These are phyloP conservation scores for Macroventuria anomochaeta DNA, from an alignment of 2,329 filamentous ascomycete genomes.

Conservation along the genomic window DNA sequence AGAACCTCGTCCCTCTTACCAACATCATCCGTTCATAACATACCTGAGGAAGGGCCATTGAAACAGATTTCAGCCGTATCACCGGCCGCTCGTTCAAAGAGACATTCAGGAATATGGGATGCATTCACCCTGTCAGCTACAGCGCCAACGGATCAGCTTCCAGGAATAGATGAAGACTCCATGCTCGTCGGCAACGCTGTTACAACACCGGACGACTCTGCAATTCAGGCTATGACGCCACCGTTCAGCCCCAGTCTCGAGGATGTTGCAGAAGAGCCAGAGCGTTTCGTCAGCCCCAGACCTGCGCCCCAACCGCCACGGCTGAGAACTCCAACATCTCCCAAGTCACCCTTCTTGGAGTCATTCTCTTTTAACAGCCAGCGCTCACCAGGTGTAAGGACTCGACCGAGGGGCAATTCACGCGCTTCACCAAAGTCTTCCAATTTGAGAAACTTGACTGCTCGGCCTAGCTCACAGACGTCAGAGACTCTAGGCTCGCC, in stretches of 20 bases:
- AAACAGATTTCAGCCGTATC: background rate
- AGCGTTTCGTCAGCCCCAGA: conserved; percentile 43
- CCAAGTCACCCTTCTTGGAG: conserved; percentile 37
- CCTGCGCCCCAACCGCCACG: conserved; percentile 42
- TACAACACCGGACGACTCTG: conserved; percentile 52
- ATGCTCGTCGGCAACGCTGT: conserved; percentile 49
- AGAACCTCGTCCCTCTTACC: conserved; percentile 47
- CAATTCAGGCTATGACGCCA: conserved; percentile 48
- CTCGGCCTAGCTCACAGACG: conserved; percentile 49
- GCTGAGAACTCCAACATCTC: conserved; percentile 30
- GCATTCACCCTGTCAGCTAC: conserved; percentile 31
- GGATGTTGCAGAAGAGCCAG: conserved; percentile 48
- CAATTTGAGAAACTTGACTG: conserved; percentile 27
- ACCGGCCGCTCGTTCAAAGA: conserved; percentile 26
- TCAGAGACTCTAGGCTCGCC: conserved; percentile 56
- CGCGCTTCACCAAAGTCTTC: conserved; percentile 34
- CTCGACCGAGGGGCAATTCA: conserved; percentile 30
- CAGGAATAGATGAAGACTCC: conserved; percentile 40
- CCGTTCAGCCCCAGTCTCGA: conserved; percentile 50
- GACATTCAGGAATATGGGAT: conserved; percentile 46
- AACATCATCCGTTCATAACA: conserved; percentile 27
- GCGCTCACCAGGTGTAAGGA: conserved; percentile 29
- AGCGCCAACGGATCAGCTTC: conserved; percentile 25
- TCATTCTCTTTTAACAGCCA: conserved; percentile 36
- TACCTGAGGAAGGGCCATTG: conserved; percentile 24